Conservation (phyloP, 148 eudicot species). For the Pharnaceum exiguum region DNA sequence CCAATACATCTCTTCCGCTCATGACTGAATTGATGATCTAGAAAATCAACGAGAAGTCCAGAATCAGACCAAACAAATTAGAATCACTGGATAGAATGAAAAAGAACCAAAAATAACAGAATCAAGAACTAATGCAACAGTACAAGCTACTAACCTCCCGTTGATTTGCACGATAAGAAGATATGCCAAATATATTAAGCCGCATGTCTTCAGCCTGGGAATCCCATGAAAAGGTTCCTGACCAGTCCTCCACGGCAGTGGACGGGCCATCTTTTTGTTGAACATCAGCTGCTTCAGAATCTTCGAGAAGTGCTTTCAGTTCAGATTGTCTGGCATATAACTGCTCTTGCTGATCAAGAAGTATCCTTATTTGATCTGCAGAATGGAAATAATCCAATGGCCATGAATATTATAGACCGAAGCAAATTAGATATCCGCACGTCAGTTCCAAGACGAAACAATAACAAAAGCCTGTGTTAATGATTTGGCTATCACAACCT, state of each 20-base stretch:
- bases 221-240: conserved; percentile 85
- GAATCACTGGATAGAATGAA: background rate
- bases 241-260: conserved; percentile 66
- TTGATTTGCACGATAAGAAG: conserved; percentile 88
- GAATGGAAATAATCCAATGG: background rate
- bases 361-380: conserved; percentile 73
- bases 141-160: conserved; percentile 62
- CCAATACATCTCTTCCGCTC: conserved; percentile 93
- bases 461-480: no score
- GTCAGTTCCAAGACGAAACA: background rate
- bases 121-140: no score
- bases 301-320: conserved; percentile 65
- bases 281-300: conserved; percentile 45
- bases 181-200: conserved; percentile 81
- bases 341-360: conserved; percentile 83
- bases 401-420: background rate
- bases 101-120: background rate
- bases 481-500: no score
- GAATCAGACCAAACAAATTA: conserved; percentile 6
- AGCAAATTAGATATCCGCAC: background rate
- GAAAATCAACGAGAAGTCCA: conserved; percentile 6
- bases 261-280: conserved; percentile 35
- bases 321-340: conserved; percentile 74
- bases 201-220: conserved; percentile 71
- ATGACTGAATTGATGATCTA: conserved; percentile 90